Conservation (phyloP, 2,329 filamentous ascomycete genomes). For the Nothopassalora personata region DNA sequence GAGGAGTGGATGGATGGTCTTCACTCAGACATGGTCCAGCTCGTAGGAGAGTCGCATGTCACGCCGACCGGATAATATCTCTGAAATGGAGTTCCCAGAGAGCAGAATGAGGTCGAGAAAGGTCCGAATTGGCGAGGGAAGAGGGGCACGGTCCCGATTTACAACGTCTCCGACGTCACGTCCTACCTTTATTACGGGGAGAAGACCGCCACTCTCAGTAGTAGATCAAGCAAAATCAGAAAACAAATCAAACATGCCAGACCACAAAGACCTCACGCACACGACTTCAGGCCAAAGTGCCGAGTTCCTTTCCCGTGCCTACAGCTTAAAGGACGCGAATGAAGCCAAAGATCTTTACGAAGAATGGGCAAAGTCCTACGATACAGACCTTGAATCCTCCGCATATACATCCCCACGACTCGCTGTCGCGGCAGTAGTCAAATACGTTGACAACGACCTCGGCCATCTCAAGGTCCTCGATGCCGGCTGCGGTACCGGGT, state of each 20-base stretch:
- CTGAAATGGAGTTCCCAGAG: too few relatives aligned
- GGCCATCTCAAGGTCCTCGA: conserved; percentile 9
- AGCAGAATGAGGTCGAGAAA: too few relatives aligned
- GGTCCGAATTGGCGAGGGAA: too few relatives aligned
- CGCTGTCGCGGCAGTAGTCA: conserved; percentile 6
- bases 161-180: too few relatives aligned
- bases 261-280: neutral
- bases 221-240: neutral
- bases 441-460: neutral
- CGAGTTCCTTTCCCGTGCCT: conserved; percentile 13
- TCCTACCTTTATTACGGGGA: too few relatives aligned
- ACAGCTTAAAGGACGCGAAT: conserved; percentile 6
- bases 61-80: too few relatives aligned
- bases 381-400: neutral
- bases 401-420: conserved; percentile 9
- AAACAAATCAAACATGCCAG: neutral
- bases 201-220: neutral
- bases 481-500: conserved; percentile 16
- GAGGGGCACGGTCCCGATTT: too few relatives aligned
- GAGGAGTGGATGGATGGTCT: too few relatives aligned
- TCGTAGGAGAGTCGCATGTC: too few relatives aligned
- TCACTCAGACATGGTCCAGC: too few relatives aligned
- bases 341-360: conserved; percentile 11
- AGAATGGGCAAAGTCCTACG: conserved; percentile 17
- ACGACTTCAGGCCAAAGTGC: neutral